Conservation (phyloP, 2,329 filamentous ascomycete genomes). For the Diatrype stigma region DNA sequence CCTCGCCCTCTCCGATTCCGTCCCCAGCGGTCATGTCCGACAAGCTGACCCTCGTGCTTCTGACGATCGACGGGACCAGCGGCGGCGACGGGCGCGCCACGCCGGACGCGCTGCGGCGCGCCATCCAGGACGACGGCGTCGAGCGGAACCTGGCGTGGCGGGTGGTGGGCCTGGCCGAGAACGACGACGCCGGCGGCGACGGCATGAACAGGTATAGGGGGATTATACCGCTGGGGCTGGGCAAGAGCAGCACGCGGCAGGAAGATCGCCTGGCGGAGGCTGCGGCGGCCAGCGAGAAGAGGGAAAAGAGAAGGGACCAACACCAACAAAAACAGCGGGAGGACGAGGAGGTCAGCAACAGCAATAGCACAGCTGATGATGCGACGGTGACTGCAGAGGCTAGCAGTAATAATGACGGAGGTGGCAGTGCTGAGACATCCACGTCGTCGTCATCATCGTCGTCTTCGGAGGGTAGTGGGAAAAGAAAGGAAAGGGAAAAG, state of each 20-base stretch:
- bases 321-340: too few relatives aligned
- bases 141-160: slow-evolving; percentile 38
- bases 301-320: not conserved
- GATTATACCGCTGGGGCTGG: not conserved
- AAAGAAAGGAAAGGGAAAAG: not conserved
- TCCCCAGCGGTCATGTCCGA: not conserved
- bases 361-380: too few relatives aligned
- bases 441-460: too few relatives aligned
- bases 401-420: not conserved
- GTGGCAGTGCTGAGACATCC: not conserved
- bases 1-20: not conserved
- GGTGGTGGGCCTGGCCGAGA: slow-evolving; percentile 19
- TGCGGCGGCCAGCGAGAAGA: not conserved
- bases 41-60: not conserved
- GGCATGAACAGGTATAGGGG: not conserved
- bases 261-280: slow-evolving; percentile 9
- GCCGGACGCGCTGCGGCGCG: slow-evolving; percentile 28
- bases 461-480: too few relatives aligned
- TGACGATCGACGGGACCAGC: not conserved
- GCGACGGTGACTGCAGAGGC: too few relatives aligned
- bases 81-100: slow-evolving; percentile 11
- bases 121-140: slow-evolving; percentile 39
- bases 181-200: not conserved
- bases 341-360: too few relatives aligned
- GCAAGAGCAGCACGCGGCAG: not conserved